Percentiles rank a stretch among this genome's conserved stretches.
phyloP scores from a whole-genome alignment of 768 basidiomycete species.

The Auricularia cornea region DNA sequence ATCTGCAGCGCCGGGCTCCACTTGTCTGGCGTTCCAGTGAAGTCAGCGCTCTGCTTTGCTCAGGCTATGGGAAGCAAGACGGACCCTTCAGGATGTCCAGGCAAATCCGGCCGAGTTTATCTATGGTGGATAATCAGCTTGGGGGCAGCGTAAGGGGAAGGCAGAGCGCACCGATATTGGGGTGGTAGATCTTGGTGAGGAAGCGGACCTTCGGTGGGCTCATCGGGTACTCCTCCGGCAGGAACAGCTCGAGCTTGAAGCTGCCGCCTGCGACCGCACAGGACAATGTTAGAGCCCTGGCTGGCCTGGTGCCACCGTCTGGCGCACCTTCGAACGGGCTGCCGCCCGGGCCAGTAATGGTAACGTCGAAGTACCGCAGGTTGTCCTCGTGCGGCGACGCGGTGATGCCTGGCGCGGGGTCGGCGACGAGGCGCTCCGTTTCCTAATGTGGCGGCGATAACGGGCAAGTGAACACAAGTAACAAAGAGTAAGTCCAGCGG shows the following conservation, averaged over 20 bases:
- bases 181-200: constrained; percentile 97
- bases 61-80: constrained; percentile 10
- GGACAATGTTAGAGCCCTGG: not conserved
- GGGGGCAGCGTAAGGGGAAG: not conserved
- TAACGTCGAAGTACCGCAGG: constrained; percentile 96
- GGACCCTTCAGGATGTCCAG: constrained; percentile 94
- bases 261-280: constrained; percentile 57
- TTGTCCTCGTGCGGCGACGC: constrained; percentile 95
- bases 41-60: constrained; percentile 7
- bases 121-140: constrained; percentile 30
- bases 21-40: too few species aligned
- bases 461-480: not conserved
- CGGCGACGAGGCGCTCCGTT: constrained; percentile 91
- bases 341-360: constrained; percentile 88
- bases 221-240: constrained; percentile 99
- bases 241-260: constrained; percentile 93
- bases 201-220: constrained; percentile 97
- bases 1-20: constrained; percentile 99
- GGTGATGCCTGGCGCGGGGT: constrained; percentile 96
- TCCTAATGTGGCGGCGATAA: constrained; percentile 47
- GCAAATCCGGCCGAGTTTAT: constrained; percentile 98
- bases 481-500: constrained; percentile 11
- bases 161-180: constrained; percentile 81
- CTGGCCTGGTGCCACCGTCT: constrained; percentile 28
- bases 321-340: constrained; percentile 92